Evolutionary conservation across 2,329 filamentous ascomycete genomes (phyloP).

Genomic region (Colletotrichum echinochloae): DNA sequence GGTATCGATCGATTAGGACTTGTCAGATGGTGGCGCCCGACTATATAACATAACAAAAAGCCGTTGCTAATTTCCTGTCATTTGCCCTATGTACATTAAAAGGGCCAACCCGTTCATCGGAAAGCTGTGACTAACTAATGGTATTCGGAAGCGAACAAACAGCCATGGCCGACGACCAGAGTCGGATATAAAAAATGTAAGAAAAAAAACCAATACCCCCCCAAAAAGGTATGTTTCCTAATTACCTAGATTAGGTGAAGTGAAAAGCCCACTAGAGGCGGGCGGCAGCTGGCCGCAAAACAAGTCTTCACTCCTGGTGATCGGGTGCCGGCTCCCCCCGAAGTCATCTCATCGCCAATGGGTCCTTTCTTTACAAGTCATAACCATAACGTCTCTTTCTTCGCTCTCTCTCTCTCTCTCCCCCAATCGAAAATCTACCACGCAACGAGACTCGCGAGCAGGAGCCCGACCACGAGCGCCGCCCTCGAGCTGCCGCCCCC

Average conservation of each 20-base stretch:
- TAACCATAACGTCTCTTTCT: too few relatives aligned
- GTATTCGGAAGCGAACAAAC: not conserved
- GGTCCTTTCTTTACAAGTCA: too few relatives aligned
- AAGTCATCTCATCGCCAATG: too few relatives aligned
- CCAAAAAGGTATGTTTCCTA: too few relatives aligned
- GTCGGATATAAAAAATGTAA: not conserved
- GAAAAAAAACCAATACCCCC: too few relatives aligned
- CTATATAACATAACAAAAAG: too few relatives aligned
- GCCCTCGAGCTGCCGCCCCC: conserved; percentile 32
- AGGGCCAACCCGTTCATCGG: not conserved
- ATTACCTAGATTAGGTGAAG: not conserved
- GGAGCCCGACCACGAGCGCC: conserved; percentile 15
- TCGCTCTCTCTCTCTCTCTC: too few relatives aligned
- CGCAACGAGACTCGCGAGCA: conserved; percentile 30
- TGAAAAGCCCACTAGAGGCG: not conserved
- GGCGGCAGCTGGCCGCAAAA: not conserved
- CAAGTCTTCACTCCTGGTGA: not conserved
- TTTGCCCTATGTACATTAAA: not conserved
- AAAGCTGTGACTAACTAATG: not conserved
- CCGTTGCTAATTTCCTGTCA: not conserved
- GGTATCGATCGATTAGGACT: not conserved
- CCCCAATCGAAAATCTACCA: conserved; percentile 21
- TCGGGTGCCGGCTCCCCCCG: too few relatives aligned
- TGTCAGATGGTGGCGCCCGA: not conserved
- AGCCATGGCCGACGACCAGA: not conserved